These are phyloP conservation scores for Apiotrichum sp. DNA, from an alignment of 1,284 basidiomycete species.

Conservation along the genomic window DNA sequence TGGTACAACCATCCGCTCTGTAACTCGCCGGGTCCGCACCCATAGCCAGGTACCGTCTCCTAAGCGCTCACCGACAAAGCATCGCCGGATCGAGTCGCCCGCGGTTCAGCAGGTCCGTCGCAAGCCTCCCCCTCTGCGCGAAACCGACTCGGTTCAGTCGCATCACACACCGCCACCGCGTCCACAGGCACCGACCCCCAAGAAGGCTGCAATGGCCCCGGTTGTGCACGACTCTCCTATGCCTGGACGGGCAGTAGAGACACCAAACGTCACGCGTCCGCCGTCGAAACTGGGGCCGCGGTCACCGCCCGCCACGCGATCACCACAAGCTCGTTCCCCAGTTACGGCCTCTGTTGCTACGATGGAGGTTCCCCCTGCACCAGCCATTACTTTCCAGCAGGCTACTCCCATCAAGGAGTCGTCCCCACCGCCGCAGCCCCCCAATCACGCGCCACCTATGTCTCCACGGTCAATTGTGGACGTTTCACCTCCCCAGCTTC, in stretches of 20 bases:
- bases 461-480: background rate
- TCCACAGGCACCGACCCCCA: conserved; percentile 45
- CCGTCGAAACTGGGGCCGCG: conserved; percentile 25
- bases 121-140: conserved; percentile 30
- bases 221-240: conserved; percentile 17
- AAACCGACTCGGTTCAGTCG: conserved; percentile 38
- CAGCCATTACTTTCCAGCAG: conserved; percentile 47
- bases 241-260: background rate
- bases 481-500: conserved; percentile 20
- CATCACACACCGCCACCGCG: conserved; percentile 25
- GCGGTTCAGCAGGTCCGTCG: conserved; percentile 18
- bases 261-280: conserved; percentile 9
- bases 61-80: conserved; percentile 4
- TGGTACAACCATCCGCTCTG: background rate
- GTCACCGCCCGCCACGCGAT: conserved; percentile 30
- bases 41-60: background rate
- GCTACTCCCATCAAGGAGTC: conserved; percentile 47
- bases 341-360: conserved; percentile 14
- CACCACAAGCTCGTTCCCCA: conserved; percentile 14
- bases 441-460: background rate
- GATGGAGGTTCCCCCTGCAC: conserved; percentile 23
- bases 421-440: conserved; percentile 9
- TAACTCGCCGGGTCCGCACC: background rate
- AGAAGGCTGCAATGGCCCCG: conserved; percentile 36
- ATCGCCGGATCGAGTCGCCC: conserved; percentile 4